Base-by-base conservation (phyloP, 2,329 filamentous ascomycete species). In the Penicillium sp. region DNA sequence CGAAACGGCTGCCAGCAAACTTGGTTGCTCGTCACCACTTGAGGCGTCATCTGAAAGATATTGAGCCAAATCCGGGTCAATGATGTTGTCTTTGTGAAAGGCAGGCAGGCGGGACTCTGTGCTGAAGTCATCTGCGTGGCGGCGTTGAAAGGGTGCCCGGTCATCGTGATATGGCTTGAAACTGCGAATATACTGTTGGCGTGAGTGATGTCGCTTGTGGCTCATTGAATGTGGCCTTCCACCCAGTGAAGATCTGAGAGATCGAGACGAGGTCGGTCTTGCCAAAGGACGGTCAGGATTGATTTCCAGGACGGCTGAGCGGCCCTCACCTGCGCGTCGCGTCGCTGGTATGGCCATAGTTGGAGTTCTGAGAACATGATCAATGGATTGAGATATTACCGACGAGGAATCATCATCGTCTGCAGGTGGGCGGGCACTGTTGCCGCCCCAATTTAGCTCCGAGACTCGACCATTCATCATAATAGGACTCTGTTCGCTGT, bases 41-140 rank as follows among this genome's bases (percentile, higher is more conserved):
- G 92, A 96, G 46, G 90, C 92, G 64, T 90, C 87, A 70, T 99
- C 94, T 6, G 94, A 99, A 81, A 99, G 89, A 74, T 95, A 99
- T 31, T 91, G 89, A 5, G 92, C 93, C 51, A 99, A 79, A 67
- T 99, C 94, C 1, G 94, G 94, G 69, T 99, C 94, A 64, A 99
- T 97, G 64, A 99, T 96, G 69, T 94, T 97, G 77, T 99, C 94
- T 68, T 94, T 92, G 71, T 99, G 94, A 65, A 99, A 97, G n/a
- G 92, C 92, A 15, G 92, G 88, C 33, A 96, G 82, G 41, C 86
- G 85, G 7, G 85, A 78, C 60, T 86, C 88, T 59, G 82, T 85
- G 4, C 81, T 77, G 46, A 81, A 76, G 55, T 92, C 88, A 50
- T 95, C 85, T 18, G 81, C 78, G 11, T 86, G 81, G 55, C 88